Conservation (phyloP, 2,329 filamentous ascomycete species). For the Seiridium unicorne region DNA sequence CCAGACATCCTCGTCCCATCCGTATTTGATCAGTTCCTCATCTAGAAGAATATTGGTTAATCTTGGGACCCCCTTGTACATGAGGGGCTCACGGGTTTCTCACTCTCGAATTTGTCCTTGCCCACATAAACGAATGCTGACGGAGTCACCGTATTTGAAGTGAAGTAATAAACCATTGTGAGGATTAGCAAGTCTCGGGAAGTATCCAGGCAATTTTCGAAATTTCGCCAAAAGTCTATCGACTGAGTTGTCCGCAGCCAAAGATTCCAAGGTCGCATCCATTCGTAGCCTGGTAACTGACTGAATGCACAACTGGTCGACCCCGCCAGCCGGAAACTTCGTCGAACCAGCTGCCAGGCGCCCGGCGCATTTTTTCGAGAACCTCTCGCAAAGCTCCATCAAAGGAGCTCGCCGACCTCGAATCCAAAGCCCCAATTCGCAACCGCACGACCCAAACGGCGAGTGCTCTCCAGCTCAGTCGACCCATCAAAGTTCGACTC, state of each 20-base stretch:
- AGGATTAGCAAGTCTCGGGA: neutral
- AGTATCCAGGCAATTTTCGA: neutral
- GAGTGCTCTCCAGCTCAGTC: too few species aligned
- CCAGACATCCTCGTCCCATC: conserved; percentile 96
- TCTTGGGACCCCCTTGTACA: neutral
- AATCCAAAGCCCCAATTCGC: neutral
- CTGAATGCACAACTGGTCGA: neutral
- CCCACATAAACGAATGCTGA: conserved; percentile 90
- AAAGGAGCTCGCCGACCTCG: neutral
- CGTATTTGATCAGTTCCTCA: conserved; percentile 92
- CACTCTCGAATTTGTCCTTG: conserved; percentile 99
- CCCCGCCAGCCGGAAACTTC: neutral
- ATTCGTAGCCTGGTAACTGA: neutral
- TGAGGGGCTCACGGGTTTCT: conserved; percentile 24
- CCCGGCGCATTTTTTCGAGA: conserved; percentile 8
- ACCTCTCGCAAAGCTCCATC: conserved; percentile 4
- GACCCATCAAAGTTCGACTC: too few species aligned
- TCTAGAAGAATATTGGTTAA: conserved; percentile 51
- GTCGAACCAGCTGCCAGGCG: neutral
- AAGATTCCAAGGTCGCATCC: neutral
- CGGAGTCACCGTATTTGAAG: conserved; percentile 78
- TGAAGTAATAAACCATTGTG: conserved; percentile 96
- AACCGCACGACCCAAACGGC: neutral
- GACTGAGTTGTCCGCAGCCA: neutral
- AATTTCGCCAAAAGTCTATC: neutral